Base-by-base conservation (phyloP, 306 rosid species). In the Acacia melanoxylon region DNA sequence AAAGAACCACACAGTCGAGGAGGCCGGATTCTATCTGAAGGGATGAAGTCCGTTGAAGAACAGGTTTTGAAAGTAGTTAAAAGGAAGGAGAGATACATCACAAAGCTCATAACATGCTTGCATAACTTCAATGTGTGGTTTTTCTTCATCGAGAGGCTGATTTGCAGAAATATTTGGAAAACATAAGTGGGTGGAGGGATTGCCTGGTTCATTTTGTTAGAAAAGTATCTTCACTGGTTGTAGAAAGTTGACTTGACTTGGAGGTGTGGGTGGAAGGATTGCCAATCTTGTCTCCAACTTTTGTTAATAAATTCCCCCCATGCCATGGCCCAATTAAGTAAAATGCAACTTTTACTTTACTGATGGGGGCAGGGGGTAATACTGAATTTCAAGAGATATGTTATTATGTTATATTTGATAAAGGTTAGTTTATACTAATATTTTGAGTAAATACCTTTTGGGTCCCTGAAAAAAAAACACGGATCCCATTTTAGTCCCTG, bases 1-100 rank as follows among this genome's bases (percentile, higher is more conserved):
- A 27, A 24, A 42, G 89, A 78, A 78, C 87, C n/a, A 0, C 87
- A 61, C 87, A 86, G 62, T 81, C 22, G 6, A 83, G 79, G 79
- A 81, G 79, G n/a, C n/a, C n/a, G n/a, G 44, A 86, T 78, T 77
- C 68, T 74, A 5, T 80, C 83, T 9, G 80, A 81, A 76, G 81
- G 72, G 75, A 16, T 44, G 5, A 33, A 33, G 2, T 45, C 33
- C 40, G 54, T 58, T 37, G 85, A 78, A 80, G 45, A 80, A 77
- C 87, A 72, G 8, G n/a, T 35, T n/a, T 17, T 56, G 9, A 75
- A 56, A 67, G 68, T 31, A 37, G 22, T 68, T 68, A 78, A 49
- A 68, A 48, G 67, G 22, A 80, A 80, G 4, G 49, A 40, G 15
- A 82, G 65, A 13, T 71, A 75, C 33, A 51, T 58, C 61, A 68